A percentile compares a stretch with the other conserved stretches of the same genome.
Evolutionary conservation across 768 basidiomycete genomes (phyloP).

Genomic region (Austroboletus festivus): DNA sequence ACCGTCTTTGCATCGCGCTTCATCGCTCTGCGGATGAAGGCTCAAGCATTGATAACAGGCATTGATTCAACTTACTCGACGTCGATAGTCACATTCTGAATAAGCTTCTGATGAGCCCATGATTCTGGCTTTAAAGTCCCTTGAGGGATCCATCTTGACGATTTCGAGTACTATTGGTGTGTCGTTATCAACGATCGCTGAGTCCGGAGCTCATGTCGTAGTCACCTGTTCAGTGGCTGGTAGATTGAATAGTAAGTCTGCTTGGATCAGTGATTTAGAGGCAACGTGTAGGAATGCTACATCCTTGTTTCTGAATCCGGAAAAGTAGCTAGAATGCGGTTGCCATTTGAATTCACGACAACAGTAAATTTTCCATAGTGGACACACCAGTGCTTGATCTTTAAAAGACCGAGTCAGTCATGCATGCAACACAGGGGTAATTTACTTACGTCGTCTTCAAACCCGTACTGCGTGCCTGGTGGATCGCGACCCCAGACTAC

Average conservation of each 20-base stretch:
- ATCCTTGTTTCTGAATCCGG: constrained; percentile 72
- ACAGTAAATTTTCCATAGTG: neutral
- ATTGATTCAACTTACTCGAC: constrained; percentile 24
- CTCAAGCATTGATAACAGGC: neutral
- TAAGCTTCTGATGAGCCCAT: constrained; percentile 28
- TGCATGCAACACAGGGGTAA: neutral
- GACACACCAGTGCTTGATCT: constrained; percentile 52
- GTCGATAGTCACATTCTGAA: constrained; percentile 20
- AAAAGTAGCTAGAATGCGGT: constrained; percentile 58
- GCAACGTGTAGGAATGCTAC: constrained; percentile 76
- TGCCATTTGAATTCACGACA: neutral
- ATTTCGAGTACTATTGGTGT: constrained; percentile 38
- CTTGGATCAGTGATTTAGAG: constrained; percentile 72
- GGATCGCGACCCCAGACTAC: constrained; percentile 63
- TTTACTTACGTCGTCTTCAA: constrained; percentile 61
- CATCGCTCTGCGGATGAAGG: constrained; percentile 43
- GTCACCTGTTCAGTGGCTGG: constrained; percentile 72
- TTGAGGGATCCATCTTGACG: constrained; percentile 29
- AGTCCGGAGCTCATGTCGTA: neutral
- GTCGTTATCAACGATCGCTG: neutral
- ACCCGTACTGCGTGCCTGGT: constrained; percentile 66
- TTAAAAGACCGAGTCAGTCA: neutral
- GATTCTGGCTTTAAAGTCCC: constrained; percentile 29
- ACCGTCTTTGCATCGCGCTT: constrained; percentile 61
- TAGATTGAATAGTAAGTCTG: constrained; percentile 82